Percentiles rank a stretch among this genome's conserved stretches.
These are phyloP conservation scores for Metarhizium humberi DNA, from an alignment of 2,329 filamentous ascomycete genomes.

Conservation along the genomic window DNA sequence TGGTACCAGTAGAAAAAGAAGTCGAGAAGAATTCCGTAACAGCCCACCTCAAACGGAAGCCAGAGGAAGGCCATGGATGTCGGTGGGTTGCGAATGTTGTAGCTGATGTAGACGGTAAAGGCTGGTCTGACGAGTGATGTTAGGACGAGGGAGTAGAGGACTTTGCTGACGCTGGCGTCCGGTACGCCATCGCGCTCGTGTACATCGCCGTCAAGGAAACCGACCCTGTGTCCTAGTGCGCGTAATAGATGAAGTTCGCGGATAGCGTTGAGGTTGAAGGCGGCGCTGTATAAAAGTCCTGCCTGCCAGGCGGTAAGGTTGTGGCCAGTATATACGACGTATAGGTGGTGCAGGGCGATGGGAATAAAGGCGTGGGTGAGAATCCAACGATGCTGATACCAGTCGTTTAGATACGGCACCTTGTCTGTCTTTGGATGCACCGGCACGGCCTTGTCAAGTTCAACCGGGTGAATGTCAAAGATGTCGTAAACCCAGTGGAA, in stretches of 20 bases:
- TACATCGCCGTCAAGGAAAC: slow-evolving; percentile 6
- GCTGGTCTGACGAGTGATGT: slow-evolving; percentile 4
- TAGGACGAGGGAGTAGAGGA: slow-evolving; percentile 1
- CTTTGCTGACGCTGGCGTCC: slow-evolving; percentile 2
- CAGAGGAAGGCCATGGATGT: background rate
- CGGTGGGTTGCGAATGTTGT: slow-evolving; percentile 1
- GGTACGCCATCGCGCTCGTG: slow-evolving; percentile 7
- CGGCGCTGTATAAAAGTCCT: slow-evolving; percentile 3
- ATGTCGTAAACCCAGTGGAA: slow-evolving; percentile 7
- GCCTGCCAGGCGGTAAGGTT: slow-evolving; percentile 6
- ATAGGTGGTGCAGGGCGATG: slow-evolving; percentile 5
- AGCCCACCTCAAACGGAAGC: background rate
- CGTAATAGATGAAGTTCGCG: slow-evolving; percentile 5
- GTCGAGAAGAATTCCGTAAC: slow-evolving; percentile 4
- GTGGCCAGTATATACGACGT: slow-evolving; percentile 3
- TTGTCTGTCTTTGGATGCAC: slow-evolving; percentile 4
- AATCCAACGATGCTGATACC: slow-evolving; percentile 6
- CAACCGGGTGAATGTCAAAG: slow-evolving; percentile 2
- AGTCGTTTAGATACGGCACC: slow-evolving; percentile 5
- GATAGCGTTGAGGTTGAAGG: slow-evolving; percentile 6
- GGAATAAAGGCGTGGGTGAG: slow-evolving; percentile 5
- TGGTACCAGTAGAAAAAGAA: slow-evolving; percentile 9
- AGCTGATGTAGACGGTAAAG: slow-evolving; percentile 4
- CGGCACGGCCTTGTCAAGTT: slow-evolving; percentile 3
- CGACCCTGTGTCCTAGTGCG: slow-evolving; percentile 1